These are phyloP conservation scores for Aspergillus vadensis DNA, from an alignment of 2,329 filamentous ascomycete species.

Conservation along the genomic window DNA sequence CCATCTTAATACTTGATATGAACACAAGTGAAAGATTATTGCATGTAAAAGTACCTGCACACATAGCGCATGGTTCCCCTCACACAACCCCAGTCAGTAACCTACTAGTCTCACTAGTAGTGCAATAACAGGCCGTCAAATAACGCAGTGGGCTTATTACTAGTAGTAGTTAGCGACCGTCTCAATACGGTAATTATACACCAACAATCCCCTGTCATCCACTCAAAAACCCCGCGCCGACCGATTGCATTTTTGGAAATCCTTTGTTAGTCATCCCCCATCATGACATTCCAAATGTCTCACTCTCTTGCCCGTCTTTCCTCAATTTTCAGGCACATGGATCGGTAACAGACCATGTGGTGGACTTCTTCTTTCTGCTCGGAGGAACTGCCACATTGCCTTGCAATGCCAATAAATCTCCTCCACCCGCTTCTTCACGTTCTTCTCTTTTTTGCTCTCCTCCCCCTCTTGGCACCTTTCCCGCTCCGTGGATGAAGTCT, in stretches of 20 bases:
- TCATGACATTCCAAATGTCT: neutral
- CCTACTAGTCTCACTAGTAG: neutral
- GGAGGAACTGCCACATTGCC: neutral
- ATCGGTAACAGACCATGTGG: neutral
- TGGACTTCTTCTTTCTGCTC: neutral
- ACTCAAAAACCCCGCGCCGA: neutral
- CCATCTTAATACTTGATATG: too few species aligned
- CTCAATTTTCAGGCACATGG: neutral
- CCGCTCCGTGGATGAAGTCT: conserved; percentile 13
- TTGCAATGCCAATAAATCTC: neutral
- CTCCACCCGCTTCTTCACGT: neutral
- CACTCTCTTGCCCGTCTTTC: neutral
- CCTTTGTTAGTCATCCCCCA: neutral
- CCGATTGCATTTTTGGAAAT: neutral
- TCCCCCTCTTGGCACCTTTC: conserved; percentile 9
- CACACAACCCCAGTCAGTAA: neutral
- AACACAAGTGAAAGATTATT: too few species aligned
- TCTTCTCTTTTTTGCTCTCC: neutral
- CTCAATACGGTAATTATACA: neutral
- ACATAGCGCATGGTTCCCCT: neutral
- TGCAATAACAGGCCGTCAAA: neutral
- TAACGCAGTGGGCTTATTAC: neutral
- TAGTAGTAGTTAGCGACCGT: neutral
- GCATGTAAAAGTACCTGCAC: neutral
- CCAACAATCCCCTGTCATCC: neutral